phyloP scores from a whole-genome alignment of 345 rosid genomes.

The Eucalyptus pauciflora region DNA sequence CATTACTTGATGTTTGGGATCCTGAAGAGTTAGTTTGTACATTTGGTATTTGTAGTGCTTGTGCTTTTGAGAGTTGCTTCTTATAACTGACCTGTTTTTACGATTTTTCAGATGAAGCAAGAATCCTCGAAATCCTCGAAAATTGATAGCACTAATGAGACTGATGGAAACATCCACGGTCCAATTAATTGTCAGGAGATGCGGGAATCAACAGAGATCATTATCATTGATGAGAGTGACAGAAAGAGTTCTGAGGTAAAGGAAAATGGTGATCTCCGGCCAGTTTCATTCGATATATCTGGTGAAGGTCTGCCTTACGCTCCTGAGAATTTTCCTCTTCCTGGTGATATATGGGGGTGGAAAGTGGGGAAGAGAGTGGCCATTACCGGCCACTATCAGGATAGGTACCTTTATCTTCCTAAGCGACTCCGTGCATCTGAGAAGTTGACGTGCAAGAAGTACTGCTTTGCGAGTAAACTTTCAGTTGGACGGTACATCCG shows the following conservation, averaged over 20 bases:
- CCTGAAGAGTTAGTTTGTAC: background rate
- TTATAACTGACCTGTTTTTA: background rate
- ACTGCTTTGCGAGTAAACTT: conserved; percentile 44
- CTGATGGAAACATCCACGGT: background rate
- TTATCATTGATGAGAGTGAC: conserved; percentile 5
- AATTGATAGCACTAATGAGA: background rate
- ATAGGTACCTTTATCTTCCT: conserved; percentile 69
- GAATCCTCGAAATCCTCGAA: conserved; percentile 16
- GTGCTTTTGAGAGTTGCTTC: background rate
- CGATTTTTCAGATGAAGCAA: background rate
- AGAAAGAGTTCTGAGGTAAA: conserved; percentile 1
- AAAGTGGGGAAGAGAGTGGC: conserved; percentile 62
- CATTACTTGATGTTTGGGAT: background rate
- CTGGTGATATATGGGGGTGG: conserved; percentile 84
- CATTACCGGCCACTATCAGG: conserved; percentile 28
- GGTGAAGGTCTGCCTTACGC: conserved; percentile 91
- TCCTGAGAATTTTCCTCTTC: conserved; percentile 57
- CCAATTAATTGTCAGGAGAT: background rate
- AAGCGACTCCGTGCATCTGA: conserved; percentile 13
- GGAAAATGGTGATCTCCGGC: conserved; percentile 16
- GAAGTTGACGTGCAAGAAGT: conserved; percentile 1
- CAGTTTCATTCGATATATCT: conserved; percentile 24
- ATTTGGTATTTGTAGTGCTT: background rate
- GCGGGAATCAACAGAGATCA: background rate
- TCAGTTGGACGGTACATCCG: conserved; percentile 27